Base-by-base conservation (phyloP, 257 asterid species). In the Henckelia pumila region DNA sequence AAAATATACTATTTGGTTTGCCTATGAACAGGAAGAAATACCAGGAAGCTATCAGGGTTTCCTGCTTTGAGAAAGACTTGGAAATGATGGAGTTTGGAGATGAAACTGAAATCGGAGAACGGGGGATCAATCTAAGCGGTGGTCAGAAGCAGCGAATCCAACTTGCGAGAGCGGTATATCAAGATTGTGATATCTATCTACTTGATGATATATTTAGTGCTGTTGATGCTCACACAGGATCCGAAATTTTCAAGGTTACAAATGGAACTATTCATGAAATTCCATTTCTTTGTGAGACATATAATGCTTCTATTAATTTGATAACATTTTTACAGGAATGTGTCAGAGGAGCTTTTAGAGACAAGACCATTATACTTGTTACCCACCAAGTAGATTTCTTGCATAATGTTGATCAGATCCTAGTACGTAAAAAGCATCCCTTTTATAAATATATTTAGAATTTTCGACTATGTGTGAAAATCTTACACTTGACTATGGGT, bases 61-160 rank as follows among this genome's bases (percentile, higher is more conserved):
- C 96, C 75, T 91, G 96, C 85, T 76, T 94, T 81, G 96, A 87
- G 79, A 94, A 88, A 71, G 99, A 94, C 86, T 55, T 94, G 82
- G 97, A 91, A 75, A 82, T 87, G 91, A 91, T 91, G 98, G 99
- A 94, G 76, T 88, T 76, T 61, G 96, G 96, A 22, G 99, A 94
- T 70, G 96, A 88, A 77, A 94, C 99, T 7, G 99, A 94, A 84
- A 94, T 94, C n/a, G 99, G 99, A 28, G 99, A 94, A 80, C 99
- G 99, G 4, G 99, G 99, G 19, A 94, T 94, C 71, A 94, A 94
- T 67, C 86, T 94, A 71, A 94, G 99, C 25, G 99, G 99, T 21
- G 99, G 99, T 30, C 99, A 94, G 78, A 94, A 94, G 78, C 99
- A 94, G 82, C 63, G 99, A 13, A 82, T 94, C 72, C 99, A 94